Conservation (phyloP, 2,329 filamentous ascomycete genomes). For the Monilinia vaccinii-corymbosi region DNA sequence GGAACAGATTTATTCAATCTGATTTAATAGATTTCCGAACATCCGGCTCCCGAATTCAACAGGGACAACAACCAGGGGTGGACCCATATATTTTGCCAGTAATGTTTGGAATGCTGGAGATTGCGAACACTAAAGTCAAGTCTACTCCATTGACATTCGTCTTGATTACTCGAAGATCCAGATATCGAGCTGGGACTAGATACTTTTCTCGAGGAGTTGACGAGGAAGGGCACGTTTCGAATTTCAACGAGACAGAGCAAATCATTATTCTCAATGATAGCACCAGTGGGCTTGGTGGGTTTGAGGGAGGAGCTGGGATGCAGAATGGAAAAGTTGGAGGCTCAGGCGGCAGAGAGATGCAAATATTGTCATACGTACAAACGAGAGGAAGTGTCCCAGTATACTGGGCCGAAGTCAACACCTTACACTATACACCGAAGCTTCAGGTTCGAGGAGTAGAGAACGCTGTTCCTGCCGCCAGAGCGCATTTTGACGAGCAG, state of each 20-base stretch:
- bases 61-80: constrained; percentile 61
- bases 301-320: constrained; percentile 66
- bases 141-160: constrained; percentile 73
- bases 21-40: constrained; percentile 85
- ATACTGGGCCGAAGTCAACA: constrained; percentile 95
- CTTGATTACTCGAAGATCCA: constrained; percentile 80
- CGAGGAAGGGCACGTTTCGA: constrained; percentile 89
- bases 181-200: constrained; percentile 80
- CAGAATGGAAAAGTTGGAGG: constrained; percentile 60
- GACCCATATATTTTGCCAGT: constrained; percentile 93
- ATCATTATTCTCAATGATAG: constrained; percentile 81
- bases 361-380: constrained; percentile 91
- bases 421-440: constrained; percentile 81
- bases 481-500: constrained; percentile 87
- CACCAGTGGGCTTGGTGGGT: constrained; percentile 65
- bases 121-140: constrained; percentile 79
- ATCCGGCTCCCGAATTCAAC: constrained; percentile 50
- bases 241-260: constrained; percentile 98
- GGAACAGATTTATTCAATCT: constrained; percentile 88
- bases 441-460: constrained; percentile 82
- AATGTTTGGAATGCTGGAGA: constrained; percentile 93
- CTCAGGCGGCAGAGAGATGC: constrained; percentile 60
- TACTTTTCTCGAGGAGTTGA: constrained; percentile 95
- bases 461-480: constrained; percentile 66
- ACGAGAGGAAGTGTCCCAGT: constrained; percentile 93